These are phyloP conservation scores for Leccinum uliginosum DNA, from an alignment of 768 basidiomycete genomes.

Conservation along the genomic window DNA sequence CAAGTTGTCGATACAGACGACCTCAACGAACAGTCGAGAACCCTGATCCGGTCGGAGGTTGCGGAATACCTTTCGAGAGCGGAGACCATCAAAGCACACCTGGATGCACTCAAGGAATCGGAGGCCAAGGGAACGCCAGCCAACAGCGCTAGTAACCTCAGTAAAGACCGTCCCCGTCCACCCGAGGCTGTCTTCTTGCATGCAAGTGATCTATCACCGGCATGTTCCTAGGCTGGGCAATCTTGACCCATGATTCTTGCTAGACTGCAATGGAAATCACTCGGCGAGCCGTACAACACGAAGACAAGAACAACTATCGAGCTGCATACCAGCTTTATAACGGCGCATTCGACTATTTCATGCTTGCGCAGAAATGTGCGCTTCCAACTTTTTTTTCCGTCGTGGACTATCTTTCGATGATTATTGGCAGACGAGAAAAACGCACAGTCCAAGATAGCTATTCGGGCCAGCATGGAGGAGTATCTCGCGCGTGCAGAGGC, in stretches of 20 bases:
- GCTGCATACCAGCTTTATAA: slow-evolving; percentile 91
- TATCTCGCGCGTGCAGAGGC: slow-evolving; percentile 88
- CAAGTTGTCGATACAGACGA: slow-evolving; percentile 44
- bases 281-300: slow-evolving; percentile 84
- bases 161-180: slow-evolving; percentile 6
- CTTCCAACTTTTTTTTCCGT: background rate
- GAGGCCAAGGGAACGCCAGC: background rate
- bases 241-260: no score
- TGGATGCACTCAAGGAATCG: slow-evolving; percentile 29
- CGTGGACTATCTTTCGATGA: background rate
- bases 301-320: slow-evolving; percentile 83
- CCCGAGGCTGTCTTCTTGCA: slow-evolving; percentile 17
- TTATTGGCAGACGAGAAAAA: slow-evolving; percentile 71
- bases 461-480: slow-evolving; percentile 80
- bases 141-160: background rate
- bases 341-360: slow-evolving; percentile 94
- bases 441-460: slow-evolving; percentile 78
- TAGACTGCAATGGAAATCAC: slow-evolving; percentile 83
- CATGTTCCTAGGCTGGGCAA: background rate
- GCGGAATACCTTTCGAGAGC: slow-evolving; percentile 86
- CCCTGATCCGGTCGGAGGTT: slow-evolving; percentile 79
- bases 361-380: slow-evolving; percentile 88
- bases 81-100: slow-evolving; percentile 82
- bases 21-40: slow-evolving; percentile 87
- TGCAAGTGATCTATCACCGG: background rate